Evolutionary conservation across 495 filamentous ascomycete species (phyloP), one percentile per base, ranked within the genome.

Genomic region (Aspergillus nanangensis): DNA sequence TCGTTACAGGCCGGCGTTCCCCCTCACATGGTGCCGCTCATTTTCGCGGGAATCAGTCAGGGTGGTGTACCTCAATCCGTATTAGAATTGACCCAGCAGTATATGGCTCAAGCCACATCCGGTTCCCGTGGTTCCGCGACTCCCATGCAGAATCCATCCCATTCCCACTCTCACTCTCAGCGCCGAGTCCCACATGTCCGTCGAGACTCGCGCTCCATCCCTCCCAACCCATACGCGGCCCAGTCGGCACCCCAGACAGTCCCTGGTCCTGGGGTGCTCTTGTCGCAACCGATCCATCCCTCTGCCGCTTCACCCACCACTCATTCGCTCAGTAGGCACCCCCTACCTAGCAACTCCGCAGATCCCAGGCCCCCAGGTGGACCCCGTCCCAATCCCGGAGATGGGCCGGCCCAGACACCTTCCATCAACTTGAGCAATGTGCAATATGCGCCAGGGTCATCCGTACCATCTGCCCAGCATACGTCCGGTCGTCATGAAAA

Each of bases 41-140:
- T 98, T 40, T 95, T 96, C 61, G 85, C 86, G 10, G 88, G 87
- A 31, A 85, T 94, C 65, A 83, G 82, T 39, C 76, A 80, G 19
- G 80, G 83, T 23, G 84, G 81, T 45, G 60, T 81, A 8, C 71
- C 79, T 38, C 76, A 69, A 48, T 70, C 80, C 15, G 71, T 74
- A 38, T 46, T 86, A 38, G 90, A 95, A 55, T 84, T 81, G 80
- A 71, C 83, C 34, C 86, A 92, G 58, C 87, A 92, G 54, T 78
- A 79, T 54, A 61, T 78, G 43, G 57, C 57, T 9, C 72, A 76
- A 32, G 10, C 47, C 10, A 17, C 22, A 15, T 18, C 47, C 8
- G 42, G 25, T 45, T 43, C 76, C 29, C 69, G 70, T 46, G 50
- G 60, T 7, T 62, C 47, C 75, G 47, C 66, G 67, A 19, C 72